phyloP scores from a whole-genome alignment of 108 stramenopile genomes.

The Cyclotella atomus region DNA sequence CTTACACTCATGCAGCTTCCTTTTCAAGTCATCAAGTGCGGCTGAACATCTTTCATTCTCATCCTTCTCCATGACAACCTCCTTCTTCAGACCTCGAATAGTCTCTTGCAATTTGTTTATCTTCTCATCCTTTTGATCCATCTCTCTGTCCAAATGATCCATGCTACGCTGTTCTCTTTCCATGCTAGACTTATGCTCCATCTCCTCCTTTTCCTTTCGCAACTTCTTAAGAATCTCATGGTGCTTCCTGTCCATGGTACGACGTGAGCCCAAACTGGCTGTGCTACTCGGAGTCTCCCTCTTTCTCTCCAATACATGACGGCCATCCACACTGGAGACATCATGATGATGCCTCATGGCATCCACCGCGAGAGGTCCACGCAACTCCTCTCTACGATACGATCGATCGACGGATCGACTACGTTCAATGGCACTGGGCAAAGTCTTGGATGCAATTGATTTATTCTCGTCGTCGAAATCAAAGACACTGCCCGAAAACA shows the following conservation, averaged over 20 bases:
- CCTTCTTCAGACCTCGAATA: constrained; percentile 1
- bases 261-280: neutral
- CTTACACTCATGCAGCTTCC: neutral
- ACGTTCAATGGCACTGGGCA: neutral
- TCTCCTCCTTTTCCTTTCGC: constrained; percentile 9
- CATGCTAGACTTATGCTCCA: neutral
- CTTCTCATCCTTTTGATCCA: constrained; percentile 1
- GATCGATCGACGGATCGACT: neutral
- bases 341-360: neutral
- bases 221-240: neutral
- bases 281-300: neutral
- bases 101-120: neutral
- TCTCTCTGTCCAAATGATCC: neutral
- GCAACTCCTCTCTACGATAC: neutral
- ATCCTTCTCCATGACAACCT: neutral
- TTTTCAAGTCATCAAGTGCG: neutral
- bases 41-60: neutral
- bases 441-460: neutral
- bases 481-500: constrained; percentile 5
- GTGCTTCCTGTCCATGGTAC: neutral
- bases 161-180: neutral
- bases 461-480: constrained; percentile 4
- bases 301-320: neutral
- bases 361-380: neutral
- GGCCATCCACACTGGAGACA: neutral